Conservation (phyloP, 805 yeast species). For the Candida easanensis region DNA sequence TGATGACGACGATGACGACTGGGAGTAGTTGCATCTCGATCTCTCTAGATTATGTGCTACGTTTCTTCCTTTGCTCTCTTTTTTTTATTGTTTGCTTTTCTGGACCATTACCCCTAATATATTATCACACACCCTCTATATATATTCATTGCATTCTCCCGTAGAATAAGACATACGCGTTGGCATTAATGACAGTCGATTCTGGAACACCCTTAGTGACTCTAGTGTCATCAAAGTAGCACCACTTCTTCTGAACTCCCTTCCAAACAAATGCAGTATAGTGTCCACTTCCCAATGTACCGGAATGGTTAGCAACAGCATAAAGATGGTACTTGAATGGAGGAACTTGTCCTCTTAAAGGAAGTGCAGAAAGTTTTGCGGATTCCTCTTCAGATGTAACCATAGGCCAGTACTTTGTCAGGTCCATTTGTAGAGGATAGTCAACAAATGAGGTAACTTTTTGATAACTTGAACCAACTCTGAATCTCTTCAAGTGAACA, state of each 20-base stretch:
- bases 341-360: constrained; percentile 74
- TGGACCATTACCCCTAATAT: neutral
- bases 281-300: constrained; percentile 83
- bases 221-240: constrained; percentile 76
- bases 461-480: constrained; percentile 33
- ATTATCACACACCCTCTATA: no score
- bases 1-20: constrained; percentile 50
- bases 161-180: constrained; percentile 84
- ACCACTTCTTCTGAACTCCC: constrained; percentile 56
- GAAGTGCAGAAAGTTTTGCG: constrained; percentile 34
- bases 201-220: constrained; percentile 51
- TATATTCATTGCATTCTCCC: constrained; percentile 33
- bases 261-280: constrained; percentile 80
- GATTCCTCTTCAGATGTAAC: constrained; percentile 11
- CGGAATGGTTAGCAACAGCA: constrained; percentile 84
- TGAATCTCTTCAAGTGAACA: constrained; percentile 83
- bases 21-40: constrained; percentile 52
- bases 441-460: constrained; percentile 50
- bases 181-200: constrained; percentile 58
- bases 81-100: neutral
- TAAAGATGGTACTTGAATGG: constrained; percentile 77
- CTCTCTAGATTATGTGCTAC: no score
- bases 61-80: neutral
- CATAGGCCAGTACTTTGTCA: constrained; percentile 29
- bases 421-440: constrained; percentile 65